A percentile compares a stretch with the other conserved stretches of the same genome.
phyloP scores from a whole-genome alignment of 169 alveolate genomes.

The Eimeria sp. region DNA sequence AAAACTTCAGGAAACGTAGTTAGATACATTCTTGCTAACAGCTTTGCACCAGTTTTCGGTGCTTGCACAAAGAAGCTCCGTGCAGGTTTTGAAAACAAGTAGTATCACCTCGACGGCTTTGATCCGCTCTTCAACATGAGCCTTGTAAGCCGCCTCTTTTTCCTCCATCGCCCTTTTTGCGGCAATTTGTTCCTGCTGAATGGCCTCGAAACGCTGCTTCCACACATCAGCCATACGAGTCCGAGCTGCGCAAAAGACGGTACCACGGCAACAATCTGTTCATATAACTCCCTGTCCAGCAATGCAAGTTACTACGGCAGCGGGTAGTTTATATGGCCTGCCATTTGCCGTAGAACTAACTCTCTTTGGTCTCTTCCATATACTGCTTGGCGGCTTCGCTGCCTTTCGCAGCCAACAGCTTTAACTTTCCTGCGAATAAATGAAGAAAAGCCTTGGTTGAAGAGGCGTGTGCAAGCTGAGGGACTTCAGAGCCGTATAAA shows the following conservation, averaged over 20 bases:
- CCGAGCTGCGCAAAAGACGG: neutral
- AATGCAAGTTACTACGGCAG: neutral
- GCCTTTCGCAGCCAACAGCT: constrained; percentile 69
- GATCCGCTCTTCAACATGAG: constrained; percentile 45
- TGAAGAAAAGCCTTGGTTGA: neutral
- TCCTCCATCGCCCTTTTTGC: constrained; percentile 51
- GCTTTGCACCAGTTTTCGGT: neutral
- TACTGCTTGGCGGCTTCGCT: constrained; percentile 66
- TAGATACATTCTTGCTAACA: neutral
- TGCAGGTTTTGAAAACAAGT: neutral
- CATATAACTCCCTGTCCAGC: neutral
- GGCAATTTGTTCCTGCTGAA: constrained; percentile 50
- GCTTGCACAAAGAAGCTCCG: neutral
- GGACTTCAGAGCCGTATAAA: neutral
- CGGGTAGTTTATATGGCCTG: neutral
- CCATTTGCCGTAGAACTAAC: constrained; percentile 5
- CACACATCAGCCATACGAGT: neutral
- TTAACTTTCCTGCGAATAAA: constrained; percentile 20
- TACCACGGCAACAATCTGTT: neutral
- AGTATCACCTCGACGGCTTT: constrained; percentile 46
- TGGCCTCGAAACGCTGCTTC: constrained; percentile 52
- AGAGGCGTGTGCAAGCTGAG: neutral
- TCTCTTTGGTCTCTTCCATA: constrained; percentile 50
- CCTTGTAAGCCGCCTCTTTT: constrained; percentile 48
- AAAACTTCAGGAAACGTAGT: neutral